Percentiles rank a stretch among this genome's conserved stretches.
phyloP scores from a whole-genome alignment of 306 rosid genomes.

The Sophora flavescens region DNA sequence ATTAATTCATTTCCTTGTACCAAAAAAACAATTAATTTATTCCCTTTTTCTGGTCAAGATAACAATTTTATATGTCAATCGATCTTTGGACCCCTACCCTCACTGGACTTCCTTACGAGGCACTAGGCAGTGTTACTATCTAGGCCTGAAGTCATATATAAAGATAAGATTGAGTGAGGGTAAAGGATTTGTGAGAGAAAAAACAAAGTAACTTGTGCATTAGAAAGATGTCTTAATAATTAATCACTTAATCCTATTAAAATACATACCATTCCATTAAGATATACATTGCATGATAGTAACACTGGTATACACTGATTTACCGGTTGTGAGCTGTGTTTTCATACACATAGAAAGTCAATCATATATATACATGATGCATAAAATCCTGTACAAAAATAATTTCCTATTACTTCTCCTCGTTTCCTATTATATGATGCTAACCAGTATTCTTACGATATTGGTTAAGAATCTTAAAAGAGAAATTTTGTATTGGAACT shows the following conservation, averaged over 20 bases:
- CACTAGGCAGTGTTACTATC: constrained; percentile 16
- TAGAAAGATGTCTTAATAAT: constrained; percentile 5
- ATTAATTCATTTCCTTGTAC: not conserved
- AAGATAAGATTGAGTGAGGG: constrained; percentile 48
- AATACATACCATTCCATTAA: constrained; percentile 6
- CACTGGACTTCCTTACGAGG: constrained; percentile 41
- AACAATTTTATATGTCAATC: constrained; percentile 34
- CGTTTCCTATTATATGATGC: too few relatives aligned
- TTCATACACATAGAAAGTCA: constrained; percentile 21
- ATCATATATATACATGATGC: constrained; percentile 22
- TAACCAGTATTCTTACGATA: too few relatives aligned
- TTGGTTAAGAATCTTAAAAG: too few relatives aligned
- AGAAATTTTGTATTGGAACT: too few relatives aligned
- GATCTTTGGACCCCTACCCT: constrained; percentile 44
- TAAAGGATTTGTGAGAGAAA: constrained; percentile 33
- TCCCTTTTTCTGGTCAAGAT: constrained; percentile 47
- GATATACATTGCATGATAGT: not conserved
- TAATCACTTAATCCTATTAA: not conserved
- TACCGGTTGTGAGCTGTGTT: constrained; percentile 30
- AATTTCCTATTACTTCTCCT: too few relatives aligned
- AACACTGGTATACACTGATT: not conserved
- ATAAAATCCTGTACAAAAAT: constrained; percentile 40
- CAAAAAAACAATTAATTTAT: not conserved
- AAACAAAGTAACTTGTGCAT: constrained; percentile 3
- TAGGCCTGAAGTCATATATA: constrained; percentile 44